A percentile compares a stretch with the other conserved stretches of the same genome.
These are phyloP conservation scores for Exophiala lecanii-corni DNA, from an alignment of 2,329 filamentous ascomycete genomes.

Conservation along the genomic window DNA sequence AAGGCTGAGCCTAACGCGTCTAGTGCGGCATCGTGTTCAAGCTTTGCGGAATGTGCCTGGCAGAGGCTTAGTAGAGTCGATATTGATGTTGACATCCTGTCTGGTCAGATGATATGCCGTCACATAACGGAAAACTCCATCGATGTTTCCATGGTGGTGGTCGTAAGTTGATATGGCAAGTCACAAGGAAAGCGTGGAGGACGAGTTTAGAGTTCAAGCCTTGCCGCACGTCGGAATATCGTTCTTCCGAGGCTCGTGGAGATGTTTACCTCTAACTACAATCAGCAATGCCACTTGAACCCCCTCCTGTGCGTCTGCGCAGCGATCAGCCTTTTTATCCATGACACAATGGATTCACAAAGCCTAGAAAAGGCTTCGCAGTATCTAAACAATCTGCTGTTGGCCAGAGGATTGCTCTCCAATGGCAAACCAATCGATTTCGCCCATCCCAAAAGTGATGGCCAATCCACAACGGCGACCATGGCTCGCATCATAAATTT, in stretches of 20 bases:
- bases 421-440: slow-evolving; percentile 68
- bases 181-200: too few relatives aligned
- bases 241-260: not conserved
- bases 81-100: not conserved
- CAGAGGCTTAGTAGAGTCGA: slow-evolving; percentile 7
- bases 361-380: slow-evolving; percentile 55
- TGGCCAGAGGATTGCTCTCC: slow-evolving; percentile 59
- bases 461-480: slow-evolving; percentile 56
- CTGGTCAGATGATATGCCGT: too few relatives aligned
- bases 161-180: too few relatives aligned
- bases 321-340: too few relatives aligned
- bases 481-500: slow-evolving; percentile 88
- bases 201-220: too few relatives aligned
- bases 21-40: slow-evolving; percentile 13
- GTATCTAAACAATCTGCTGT: slow-evolving; percentile 62
- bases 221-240: not conserved
- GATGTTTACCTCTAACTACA: slow-evolving; percentile 14
- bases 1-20: slow-evolving; percentile 10
- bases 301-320: too few relatives aligned
- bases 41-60: slow-evolving; percentile 9
- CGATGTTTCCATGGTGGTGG: too few relatives aligned
- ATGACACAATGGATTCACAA: slow-evolving; percentile 18
- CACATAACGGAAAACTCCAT: too few relatives aligned
- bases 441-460: slow-evolving; percentile 61
- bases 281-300: not conserved